Evolutionary conservation across 768 basidiomycete species (phyloP).

Genomic region (Podaxis sp.): DNA sequence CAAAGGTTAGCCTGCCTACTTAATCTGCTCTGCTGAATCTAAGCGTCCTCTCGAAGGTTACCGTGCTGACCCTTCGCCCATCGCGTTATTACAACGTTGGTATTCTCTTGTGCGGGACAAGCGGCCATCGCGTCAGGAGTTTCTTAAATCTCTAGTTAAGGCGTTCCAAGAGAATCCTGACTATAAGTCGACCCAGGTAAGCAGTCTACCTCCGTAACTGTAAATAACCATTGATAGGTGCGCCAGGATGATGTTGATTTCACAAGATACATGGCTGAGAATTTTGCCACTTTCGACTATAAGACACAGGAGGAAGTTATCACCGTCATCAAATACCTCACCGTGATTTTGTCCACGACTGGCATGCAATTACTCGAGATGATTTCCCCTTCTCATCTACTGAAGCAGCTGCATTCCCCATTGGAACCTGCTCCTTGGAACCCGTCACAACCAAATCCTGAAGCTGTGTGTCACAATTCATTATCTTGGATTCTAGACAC

Average conservation of each 20-base stretch:
- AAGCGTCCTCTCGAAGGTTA: conserved; percentile 47
- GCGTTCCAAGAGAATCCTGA: conserved; percentile 74
- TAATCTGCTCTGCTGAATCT: not conserved
- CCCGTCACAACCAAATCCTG: conserved; percentile 16
- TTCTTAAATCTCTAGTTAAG: conserved; percentile 78
- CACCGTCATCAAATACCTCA: conserved; percentile 79
- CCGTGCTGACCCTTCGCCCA: conserved; percentile 59
- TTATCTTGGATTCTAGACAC: not conserved
- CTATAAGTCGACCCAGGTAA: conserved; percentile 63
- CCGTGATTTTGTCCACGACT: conserved; percentile 69
- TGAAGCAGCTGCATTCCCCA: conserved; percentile 54
- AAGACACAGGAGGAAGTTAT: conserved; percentile 94
- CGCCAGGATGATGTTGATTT: conserved; percentile 80
- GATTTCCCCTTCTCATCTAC: conserved; percentile 68
- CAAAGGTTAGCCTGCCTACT: conserved; percentile 44
- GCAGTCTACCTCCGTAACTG: conserved; percentile 20
- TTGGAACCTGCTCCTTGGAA: conserved; percentile 16
- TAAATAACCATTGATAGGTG: not conserved
- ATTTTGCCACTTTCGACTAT: conserved; percentile 90
- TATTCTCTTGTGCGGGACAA: conserved; percentile 92
- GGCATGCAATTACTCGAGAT: conserved; percentile 82
- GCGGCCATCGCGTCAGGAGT: conserved; percentile 80
- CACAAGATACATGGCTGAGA: conserved; percentile 91
- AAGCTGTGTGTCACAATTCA: conserved; percentile 11
- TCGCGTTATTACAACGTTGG: conserved; percentile 86